Evolutionary conservation across 75 land plant species (phyloP).

Genomic region (Sequoia sempervirens): DNA sequence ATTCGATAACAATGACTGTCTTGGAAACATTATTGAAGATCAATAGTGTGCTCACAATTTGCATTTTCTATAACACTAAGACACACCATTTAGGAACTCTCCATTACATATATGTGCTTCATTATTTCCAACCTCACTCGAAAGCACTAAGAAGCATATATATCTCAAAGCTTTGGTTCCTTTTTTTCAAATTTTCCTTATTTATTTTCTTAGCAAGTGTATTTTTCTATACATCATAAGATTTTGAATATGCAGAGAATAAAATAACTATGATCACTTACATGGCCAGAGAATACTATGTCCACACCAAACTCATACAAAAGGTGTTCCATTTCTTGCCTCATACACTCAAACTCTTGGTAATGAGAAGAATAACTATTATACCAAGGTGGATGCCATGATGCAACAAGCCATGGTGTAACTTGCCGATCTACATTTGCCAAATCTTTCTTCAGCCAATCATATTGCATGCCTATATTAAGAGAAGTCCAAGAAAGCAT

Average conservation of each 20-base stretch:
- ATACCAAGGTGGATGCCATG: slow-evolving; percentile 95
- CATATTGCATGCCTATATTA: slow-evolving; percentile 69
- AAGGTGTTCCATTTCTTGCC: slow-evolving; percentile 81
- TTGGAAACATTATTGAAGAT: too few species aligned
- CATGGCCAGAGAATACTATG: slow-evolving; percentile 89
- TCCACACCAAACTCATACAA: slow-evolving; percentile 76
- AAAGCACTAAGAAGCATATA: not conserved
- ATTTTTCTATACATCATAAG: not conserved
- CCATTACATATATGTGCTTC: not conserved
- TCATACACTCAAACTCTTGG: slow-evolving; percentile 95
- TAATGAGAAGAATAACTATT: slow-evolving; percentile 91
- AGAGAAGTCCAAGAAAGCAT: not conserved
- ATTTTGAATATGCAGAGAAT: not conserved
- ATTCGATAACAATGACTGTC: too few species aligned
- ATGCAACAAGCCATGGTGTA: slow-evolving; percentile 90
- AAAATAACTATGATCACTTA: slow-evolving; percentile 28
- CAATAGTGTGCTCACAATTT: too few species aligned
- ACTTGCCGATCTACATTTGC: slow-evolving; percentile 47
- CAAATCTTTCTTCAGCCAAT: slow-evolving; percentile 73
- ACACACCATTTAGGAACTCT: too few species aligned
- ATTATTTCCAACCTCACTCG: not conserved
- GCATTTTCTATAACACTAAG: too few species aligned
- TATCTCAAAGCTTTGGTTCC: not conserved
- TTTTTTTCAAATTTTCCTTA: not conserved
- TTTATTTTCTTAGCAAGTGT: too few species aligned